Evolutionary conservation across 2,329 filamentous ascomycete species (phyloP).

Genomic region (Diaporthe longicolla): DNA sequence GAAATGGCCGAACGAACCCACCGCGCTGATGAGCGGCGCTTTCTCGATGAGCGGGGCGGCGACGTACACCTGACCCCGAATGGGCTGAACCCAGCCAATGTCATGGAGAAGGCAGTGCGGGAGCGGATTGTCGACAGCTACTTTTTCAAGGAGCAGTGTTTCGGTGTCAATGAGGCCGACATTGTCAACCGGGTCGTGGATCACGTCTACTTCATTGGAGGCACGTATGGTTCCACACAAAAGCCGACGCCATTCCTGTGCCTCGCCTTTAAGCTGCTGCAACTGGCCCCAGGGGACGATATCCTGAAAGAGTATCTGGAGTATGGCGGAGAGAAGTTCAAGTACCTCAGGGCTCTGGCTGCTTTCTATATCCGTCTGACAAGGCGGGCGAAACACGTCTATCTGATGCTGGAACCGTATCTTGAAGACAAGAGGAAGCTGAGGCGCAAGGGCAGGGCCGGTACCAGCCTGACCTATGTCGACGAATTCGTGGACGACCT

Average conservation of each 20-base stretch:
- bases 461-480: conserved; percentile 83
- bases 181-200: conserved; percentile 92
- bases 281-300: conserved; percentile 84
- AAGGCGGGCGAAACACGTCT: conserved; percentile 85
- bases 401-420: conserved; percentile 83
- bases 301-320: conserved; percentile 85
- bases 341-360: conserved; percentile 90
- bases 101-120: conserved; percentile 95
- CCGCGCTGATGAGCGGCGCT: conserved; percentile 83
- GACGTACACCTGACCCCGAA: conserved; percentile 81
- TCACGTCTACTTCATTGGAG: conserved; percentile 85
- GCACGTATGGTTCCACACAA: conserved; percentile 87
- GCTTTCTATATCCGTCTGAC: conserved; percentile 95
- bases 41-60: conserved; percentile 93
- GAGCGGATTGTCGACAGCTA: conserved; percentile 96
- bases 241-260: conserved; percentile 94
- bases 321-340: conserved; percentile 81
- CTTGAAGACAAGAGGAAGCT: conserved; percentile 88
- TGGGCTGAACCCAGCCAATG: conserved; percentile 93
- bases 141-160: conserved; percentile 99
- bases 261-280: conserved; percentile 92
- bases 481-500: conserved; percentile 96
- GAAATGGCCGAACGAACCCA: conserved; percentile 57
- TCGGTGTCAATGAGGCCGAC: conserved; percentile 87
- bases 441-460: conserved; percentile 79